Percentiles rank a stretch among this genome's conserved stretches.
Evolutionary conservation across 768 basidiomycete species (phyloP).

Genomic region (Pleurotus salmoneostramineus): DNA sequence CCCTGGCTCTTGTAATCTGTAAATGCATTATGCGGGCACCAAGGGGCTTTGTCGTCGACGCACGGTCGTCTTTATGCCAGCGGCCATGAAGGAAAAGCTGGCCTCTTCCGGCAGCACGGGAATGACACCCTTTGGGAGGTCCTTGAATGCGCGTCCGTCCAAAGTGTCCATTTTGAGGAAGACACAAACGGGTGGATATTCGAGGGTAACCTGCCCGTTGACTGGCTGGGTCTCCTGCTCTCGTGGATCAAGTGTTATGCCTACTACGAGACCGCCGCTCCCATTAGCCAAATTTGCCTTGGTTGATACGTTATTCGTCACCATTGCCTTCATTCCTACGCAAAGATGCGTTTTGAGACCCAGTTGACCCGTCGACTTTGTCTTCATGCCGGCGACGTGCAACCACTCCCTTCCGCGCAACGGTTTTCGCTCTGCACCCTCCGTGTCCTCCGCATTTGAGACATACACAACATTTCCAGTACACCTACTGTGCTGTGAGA

Average conservation of each 20-base stretch:
- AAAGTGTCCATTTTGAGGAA: background rate
- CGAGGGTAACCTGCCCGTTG: slow-evolving; percentile 15
- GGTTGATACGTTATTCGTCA: slow-evolving; percentile 18
- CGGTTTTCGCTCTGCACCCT: slow-evolving; percentile 1
- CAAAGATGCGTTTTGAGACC: background rate
- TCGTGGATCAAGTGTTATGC: slow-evolving; percentile 26
- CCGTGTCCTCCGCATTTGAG: slow-evolving; percentile 20
- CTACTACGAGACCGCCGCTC: slow-evolving; percentile 25
- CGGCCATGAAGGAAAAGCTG: background rate
- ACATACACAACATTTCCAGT: slow-evolving; percentile 15
- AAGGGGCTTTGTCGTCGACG: slow-evolving; percentile 17
- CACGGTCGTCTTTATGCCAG: too few species aligned
- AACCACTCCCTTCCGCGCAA: slow-evolving; percentile 7
- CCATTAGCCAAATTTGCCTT: slow-evolving; percentile 38
- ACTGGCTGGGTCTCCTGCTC: slow-evolving; percentile 14
- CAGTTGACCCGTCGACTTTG: slow-evolving; percentile 2
- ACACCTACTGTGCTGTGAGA: slow-evolving; percentile 15
- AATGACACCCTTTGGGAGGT: background rate
- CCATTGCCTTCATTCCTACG: slow-evolving; percentile 6
- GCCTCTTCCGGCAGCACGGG: background rate
- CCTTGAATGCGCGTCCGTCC: slow-evolving; percentile 10
- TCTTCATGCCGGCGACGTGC: slow-evolving; percentile 3
- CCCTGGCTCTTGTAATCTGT: too few species aligned
- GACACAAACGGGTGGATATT: slow-evolving; percentile 21
- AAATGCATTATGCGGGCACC: slow-evolving; percentile 20